Base-by-base conservation (phyloP, 768 basidiomycete species). In the Russula vinacea region DNA sequence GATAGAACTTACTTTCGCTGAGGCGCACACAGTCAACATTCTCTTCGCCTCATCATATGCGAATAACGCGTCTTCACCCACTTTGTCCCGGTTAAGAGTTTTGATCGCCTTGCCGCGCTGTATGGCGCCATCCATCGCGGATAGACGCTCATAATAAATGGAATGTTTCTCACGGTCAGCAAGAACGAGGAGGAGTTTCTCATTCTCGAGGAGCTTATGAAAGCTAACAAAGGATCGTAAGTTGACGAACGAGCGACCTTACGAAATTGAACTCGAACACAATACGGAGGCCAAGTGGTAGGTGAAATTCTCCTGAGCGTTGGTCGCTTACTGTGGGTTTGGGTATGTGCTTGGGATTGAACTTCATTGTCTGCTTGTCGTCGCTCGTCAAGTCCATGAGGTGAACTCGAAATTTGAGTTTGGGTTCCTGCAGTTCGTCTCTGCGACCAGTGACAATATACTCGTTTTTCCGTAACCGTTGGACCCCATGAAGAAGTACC, bases 31-130 rank as follows among this genome's bases (percentile, higher is more conserved):
- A 0, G 77, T 77, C n/a, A 86, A 67, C 72, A 80, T 78, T 1
- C 80, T 77, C 66, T 79, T 82, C 9, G 73, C 69, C 67, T 86
- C 84, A 49, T 87, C 83, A 62, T 78, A 84, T 0, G 84, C 76
- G 5, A 85, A 57, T 11, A 80, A 16, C 45, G 77, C 75, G 8
- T 79, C 73, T 2, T 75, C 71, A 0, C 81, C 84, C 10, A 84
- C 74, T 67, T 79, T 83, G 59, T 80, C 76, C 7, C 74, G 76
- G 56, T 78, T 73, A n/a, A 85, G 69, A 0, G 22, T 35, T 57
- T 68, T 60, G 29, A 49, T 58, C 14, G 33, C 1, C 10, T 32
- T 57, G 1, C 10, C 29, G 1, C 42, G 57, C 22, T 7, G 14
- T 37, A 66, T 39, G 2, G 37, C 61, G 0, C n/a, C n/a, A 37